Percentiles rank a stretch among this genome's conserved stretches.
phyloP scores from a whole-genome alignment of 371 early-diverging fungal species.

The Mucor sp. region DNA sequence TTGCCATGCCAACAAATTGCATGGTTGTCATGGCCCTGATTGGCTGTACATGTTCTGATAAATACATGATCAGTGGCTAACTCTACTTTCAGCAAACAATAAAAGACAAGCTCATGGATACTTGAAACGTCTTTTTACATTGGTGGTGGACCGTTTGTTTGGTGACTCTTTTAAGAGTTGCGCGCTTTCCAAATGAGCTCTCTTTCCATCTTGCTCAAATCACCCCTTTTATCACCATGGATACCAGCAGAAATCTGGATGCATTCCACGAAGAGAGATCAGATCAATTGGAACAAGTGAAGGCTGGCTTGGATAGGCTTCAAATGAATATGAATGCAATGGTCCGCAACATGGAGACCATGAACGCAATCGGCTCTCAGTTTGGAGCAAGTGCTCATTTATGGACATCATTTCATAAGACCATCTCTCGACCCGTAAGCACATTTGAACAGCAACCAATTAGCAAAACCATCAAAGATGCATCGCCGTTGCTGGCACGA shows the following conservation, averaged over 20 bases:
- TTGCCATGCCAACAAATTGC: not conserved
- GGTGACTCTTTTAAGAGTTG: not conserved
- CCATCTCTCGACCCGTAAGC: not conserved
- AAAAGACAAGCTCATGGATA: not conserved
- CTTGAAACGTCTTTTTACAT: not conserved
- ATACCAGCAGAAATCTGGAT: constrained; percentile 2
- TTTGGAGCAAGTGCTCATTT: constrained; percentile 53
- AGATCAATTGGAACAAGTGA: constrained; percentile 23
- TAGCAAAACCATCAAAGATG: not conserved
- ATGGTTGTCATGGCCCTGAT: not conserved
- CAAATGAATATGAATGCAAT: constrained; percentile 49
- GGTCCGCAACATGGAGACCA: constrained; percentile 56
- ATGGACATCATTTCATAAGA: constrained; percentile 51
- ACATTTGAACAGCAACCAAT: not conserved
- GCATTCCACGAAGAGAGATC: constrained; percentile 33
- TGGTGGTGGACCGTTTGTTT: not conserved
- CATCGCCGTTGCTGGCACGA: not conserved
- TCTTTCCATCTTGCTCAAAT: not conserved
- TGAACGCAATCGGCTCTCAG: constrained; percentile 56
- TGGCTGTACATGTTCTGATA: not conserved
- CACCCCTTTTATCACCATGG: not conserved
- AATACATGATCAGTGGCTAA: not conserved
- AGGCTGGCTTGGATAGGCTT: constrained; percentile 51
- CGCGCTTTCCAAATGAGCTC: not conserved
- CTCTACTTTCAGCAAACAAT: not conserved